Evolutionary conservation across 192 early-diverging fungal species (phyloP).

Genomic region (Podila horticola): DNA sequence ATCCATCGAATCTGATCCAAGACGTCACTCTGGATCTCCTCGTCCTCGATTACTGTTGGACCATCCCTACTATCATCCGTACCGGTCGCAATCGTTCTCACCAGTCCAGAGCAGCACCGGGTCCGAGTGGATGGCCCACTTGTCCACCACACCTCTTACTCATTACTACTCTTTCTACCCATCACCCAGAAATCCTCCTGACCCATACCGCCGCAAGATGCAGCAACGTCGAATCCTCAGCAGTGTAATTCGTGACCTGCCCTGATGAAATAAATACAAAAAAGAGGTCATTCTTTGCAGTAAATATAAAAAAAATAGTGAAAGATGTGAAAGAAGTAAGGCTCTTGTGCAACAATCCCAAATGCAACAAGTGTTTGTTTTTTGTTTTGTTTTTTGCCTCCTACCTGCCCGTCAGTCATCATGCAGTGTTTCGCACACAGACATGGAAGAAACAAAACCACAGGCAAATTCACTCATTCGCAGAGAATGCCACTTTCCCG

Average conservation of each 20-base stretch:
- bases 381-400: too few relatives aligned
- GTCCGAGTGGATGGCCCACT: not conserved
- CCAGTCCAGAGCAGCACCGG: not conserved
- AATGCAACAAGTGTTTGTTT: too few relatives aligned
- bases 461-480: too few relatives aligned
- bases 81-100: not conserved
- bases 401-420: too few relatives aligned
- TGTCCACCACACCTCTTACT: not conserved
- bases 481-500: too few relatives aligned
- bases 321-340: too few relatives aligned
- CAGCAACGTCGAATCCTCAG: not conserved
- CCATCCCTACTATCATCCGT: not conserved
- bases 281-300: too few relatives aligned
- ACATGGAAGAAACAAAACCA: too few relatives aligned
- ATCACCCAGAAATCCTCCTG: not conserved
- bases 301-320: too few relatives aligned
- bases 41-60: not conserved
- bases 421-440: too few relatives aligned
- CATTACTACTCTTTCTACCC: not conserved
- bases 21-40: not conserved
- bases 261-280: not conserved
- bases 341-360: too few relatives aligned
- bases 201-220: not conserved
- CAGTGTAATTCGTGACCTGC: not conserved
- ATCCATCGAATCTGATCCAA: not conserved